phyloP scores from a whole-genome alignment of 2,329 filamentous ascomycete species.

The Alternaria brassicae region DNA sequence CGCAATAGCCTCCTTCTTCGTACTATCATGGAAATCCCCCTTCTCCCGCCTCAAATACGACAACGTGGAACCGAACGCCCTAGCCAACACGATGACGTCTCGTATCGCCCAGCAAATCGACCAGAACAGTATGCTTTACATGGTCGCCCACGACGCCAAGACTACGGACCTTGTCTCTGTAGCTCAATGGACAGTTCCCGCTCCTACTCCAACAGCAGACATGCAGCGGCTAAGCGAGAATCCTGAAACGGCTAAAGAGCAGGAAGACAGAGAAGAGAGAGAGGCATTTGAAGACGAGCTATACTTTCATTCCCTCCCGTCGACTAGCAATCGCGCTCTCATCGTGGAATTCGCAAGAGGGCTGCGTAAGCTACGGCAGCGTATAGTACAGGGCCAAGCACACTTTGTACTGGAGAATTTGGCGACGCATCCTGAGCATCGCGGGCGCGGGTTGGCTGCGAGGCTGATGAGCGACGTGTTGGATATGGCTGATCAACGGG shows the following conservation, averaged over 20 bases:
- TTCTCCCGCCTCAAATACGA: slow-evolving; percentile 40
- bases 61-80: slow-evolving; percentile 20
- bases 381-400: slow-evolving; percentile 15
- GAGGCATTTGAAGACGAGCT: slow-evolving; percentile 33
- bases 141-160: slow-evolving; percentile 22
- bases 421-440: slow-evolving; percentile 36
- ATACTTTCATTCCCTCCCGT: slow-evolving; percentile 28
- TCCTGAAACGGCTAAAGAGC: slow-evolving; percentile 15
- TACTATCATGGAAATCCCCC: slow-evolving; percentile 35
- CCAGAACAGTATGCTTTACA: slow-evolving; percentile 10
- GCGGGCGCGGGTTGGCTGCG: slow-evolving; percentile 33
- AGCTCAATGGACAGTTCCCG: slow-evolving; percentile 36
- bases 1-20: slow-evolving; percentile 36
- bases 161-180: slow-evolving; percentile 27
- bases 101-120: slow-evolving; percentile 31
- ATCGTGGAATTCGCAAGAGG: slow-evolving; percentile 32
- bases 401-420: slow-evolving; percentile 38
- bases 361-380: slow-evolving; percentile 21
- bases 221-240: slow-evolving; percentile 24
- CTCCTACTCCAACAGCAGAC: neutral
- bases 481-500: slow-evolving; percentile 23
- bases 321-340: slow-evolving; percentile 34
- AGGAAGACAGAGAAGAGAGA: slow-evolving; percentile 30
- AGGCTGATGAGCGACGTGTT: slow-evolving; percentile 26
- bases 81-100: slow-evolving; percentile 30